Percentiles rank a stretch among this genome's conserved stretches.
Evolutionary conservation across 2,329 filamentous ascomycete genomes (phyloP).

Genomic region (Apiospora phragmitis): DNA sequence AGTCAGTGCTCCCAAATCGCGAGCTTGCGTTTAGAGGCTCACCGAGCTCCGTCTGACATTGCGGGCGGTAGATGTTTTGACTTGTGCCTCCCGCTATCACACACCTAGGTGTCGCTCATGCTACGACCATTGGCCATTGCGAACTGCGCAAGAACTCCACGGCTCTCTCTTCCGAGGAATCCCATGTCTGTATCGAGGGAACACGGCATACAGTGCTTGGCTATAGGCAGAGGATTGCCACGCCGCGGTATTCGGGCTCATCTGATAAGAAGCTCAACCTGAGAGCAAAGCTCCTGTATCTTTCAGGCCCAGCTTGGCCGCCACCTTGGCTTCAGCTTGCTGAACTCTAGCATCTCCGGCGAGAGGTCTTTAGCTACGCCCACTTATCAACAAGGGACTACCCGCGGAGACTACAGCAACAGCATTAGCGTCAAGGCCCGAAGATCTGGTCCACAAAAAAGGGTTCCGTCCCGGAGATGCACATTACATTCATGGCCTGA

Average conservation of each 20-base stretch:
- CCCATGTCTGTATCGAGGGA: too few species aligned
- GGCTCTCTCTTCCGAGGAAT: background rate
- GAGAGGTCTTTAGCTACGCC: background rate
- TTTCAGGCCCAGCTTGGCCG: background rate
- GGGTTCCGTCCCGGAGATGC: slow-evolving; percentile 27
- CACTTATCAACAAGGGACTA: slow-evolving; percentile 19
- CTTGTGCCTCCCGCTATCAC: background rate
- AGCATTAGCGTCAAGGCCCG: slow-evolving; percentile 17
- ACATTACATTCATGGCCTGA: slow-evolving; percentile 13
- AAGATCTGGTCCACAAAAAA: slow-evolving; percentile 20
- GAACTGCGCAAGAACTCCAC: background rate
- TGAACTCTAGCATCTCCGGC: slow-evolving; percentile 9
- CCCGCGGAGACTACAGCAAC: slow-evolving; percentile 25
- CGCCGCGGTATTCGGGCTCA: background rate
- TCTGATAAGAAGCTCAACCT: background rate
- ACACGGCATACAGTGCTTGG: background rate
- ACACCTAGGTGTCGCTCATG: background rate
- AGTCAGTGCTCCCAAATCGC: background rate
- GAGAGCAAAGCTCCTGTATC: background rate
- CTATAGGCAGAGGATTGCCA: background rate
- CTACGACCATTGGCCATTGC: background rate
- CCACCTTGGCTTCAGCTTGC: background rate
- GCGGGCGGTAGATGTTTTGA: background rate
- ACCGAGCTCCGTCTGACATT: background rate
- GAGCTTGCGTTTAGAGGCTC: background rate